Evolutionary conservation across 495 filamentous ascomycete genomes (phyloP), one percentile per base, ranked within the genome.

Genomic region (Penicillium riverlandense): DNA sequence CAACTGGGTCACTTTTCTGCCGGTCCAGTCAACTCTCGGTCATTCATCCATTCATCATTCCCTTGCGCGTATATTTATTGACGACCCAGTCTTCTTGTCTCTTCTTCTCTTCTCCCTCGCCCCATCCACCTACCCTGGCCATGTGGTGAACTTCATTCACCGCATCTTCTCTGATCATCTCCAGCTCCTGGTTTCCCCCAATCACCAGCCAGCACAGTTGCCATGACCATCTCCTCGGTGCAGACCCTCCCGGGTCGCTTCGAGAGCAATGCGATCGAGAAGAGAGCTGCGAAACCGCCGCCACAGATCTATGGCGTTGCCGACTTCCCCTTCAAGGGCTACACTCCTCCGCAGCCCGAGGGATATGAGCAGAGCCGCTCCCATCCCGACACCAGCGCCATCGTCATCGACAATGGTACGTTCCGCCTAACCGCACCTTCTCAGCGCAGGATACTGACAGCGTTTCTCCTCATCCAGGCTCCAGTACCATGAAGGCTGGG

Each of bases 351-450:
- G 5, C 83, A 88, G 49, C 57, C 76, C 7, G 83, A 87, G 51
- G 84, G 80, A 12, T 83, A 79, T 49, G 70, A 73, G 50, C 74
- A 76, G 53, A 88, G 78, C 62, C 73, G 72, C 43, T 65, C 69
- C 12, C 72, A 65, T 49, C 68, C 70, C 38, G 62, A 65, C 29
- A 70, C 75, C 8, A 83, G 77, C 38, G 87, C 90, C 31, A 96
- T 98, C 53, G 86, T 98, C 47, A 98, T 98, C 53, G 92, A 98
- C 71, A 98, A 97, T 86, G 92, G 90, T 95, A 66, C 41, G 52
- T 33, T 10, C 22, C 4, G 22, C 22, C 6, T 22, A 4, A 6
- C 6, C 22, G 22, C 4, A 6, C 22, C 22, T 22, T 6, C 22
- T 22, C 22, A 22, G 22, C 22, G 22, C 4, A 22, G 2, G 4